Evolutionary conservation across 2,329 filamentous ascomycete genomes (phyloP).

Genomic region (Thielaviopsis euricoi): DNA sequence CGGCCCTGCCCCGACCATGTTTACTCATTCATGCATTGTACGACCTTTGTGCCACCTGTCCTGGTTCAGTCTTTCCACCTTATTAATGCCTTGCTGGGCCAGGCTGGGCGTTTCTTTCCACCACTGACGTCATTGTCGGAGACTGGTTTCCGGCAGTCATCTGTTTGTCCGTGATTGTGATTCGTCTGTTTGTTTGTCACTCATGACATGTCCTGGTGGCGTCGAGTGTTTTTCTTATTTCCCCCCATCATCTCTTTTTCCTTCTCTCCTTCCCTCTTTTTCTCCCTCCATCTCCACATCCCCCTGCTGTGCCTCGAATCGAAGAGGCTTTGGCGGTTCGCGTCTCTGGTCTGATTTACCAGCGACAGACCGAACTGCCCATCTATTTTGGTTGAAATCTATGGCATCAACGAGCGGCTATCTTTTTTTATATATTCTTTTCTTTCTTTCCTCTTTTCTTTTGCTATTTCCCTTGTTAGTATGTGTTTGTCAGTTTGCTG

Average conservation of each 20-base stretch:
- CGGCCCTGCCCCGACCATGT: too few species aligned
- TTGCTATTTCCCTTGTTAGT: background rate
- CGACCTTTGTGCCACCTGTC: too few species aligned
- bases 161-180: too few species aligned
- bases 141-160: too few species aligned
- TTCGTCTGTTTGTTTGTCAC: background rate
- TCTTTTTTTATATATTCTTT: background rate
- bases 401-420: background rate
- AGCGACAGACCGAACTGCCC: background rate
- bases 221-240: background rate
- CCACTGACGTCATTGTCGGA: too few species aligned
- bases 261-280: background rate
- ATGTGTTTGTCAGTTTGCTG: too few species aligned
- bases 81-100: too few species aligned
- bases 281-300: too few species aligned
- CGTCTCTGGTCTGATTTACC: background rate
- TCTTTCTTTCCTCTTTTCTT: background rate
- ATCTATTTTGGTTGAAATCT: background rate
- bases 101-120: too few species aligned
- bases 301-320: background rate
- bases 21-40: too few species aligned
- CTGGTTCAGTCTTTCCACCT: too few species aligned
- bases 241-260: background rate
- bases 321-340: background rate
- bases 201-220: background rate